These are phyloP conservation scores for Gossypioides kirkii DNA, from an alignment of 345 rosid species.

Conservation along the genomic window DNA sequence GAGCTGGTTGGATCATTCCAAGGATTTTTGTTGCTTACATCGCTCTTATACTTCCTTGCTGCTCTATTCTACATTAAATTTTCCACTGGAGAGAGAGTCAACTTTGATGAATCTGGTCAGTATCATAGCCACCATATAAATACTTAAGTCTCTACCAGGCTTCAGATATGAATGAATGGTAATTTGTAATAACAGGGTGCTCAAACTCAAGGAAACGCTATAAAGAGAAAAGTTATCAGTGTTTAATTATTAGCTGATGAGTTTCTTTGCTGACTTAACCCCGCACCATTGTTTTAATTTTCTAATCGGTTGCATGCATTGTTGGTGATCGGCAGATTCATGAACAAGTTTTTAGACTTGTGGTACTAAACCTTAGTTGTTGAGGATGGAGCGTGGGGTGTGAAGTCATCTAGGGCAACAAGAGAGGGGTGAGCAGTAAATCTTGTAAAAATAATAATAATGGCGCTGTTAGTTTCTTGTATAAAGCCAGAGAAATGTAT, in stretches of 20 bases:
- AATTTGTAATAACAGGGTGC: not conserved
- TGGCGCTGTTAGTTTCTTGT: constrained; percentile 3
- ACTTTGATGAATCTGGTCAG: constrained; percentile 42
- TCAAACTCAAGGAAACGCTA: not conserved
- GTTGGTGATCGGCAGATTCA: constrained; percentile 6
- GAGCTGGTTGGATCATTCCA: constrained; percentile 83
- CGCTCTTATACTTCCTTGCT: constrained; percentile 58
- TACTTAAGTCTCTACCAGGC: not conserved
- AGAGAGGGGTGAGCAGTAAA: not conserved
- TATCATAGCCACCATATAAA: not conserved
- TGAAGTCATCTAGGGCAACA: not conserved
- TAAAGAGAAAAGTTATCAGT: not conserved
- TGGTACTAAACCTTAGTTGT: not conserved
- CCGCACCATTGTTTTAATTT: not conserved
- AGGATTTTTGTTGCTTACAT: constrained; percentile 82
- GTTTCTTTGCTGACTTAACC: not conserved
- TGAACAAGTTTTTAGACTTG: not conserved
- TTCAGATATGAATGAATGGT: not conserved
- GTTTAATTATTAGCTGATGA: not conserved
- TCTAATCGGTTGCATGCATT: not conserved
- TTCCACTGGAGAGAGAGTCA: constrained; percentile 79
- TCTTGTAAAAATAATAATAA: not conserved
- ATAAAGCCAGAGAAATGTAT: not conserved
- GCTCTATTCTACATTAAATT: constrained; percentile 67
- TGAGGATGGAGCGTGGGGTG: not conserved